Percentiles rank a stretch among this genome's conserved stretches.
Evolutionary conservation across 352 stramenopile genomes (phyloP).

Genomic region (Globisporangium mamillatum): DNA sequence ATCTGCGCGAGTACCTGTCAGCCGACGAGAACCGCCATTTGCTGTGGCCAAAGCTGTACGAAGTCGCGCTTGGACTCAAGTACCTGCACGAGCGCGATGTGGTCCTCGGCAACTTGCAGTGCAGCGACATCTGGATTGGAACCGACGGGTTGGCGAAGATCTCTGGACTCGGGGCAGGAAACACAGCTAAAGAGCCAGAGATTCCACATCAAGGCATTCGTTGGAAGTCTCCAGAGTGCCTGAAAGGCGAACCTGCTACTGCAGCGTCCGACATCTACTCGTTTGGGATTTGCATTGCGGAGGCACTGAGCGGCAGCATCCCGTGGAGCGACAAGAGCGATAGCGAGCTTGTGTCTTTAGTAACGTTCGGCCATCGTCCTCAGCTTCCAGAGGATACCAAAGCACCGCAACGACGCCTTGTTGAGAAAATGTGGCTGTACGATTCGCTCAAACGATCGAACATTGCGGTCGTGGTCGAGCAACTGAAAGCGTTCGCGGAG

Average conservation of each 20-base stretch:
- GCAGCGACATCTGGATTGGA: not conserved
- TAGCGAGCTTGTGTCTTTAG: not conserved
- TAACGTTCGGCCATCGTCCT: too few species aligned
- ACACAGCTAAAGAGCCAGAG: not conserved
- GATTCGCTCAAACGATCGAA: not conserved
- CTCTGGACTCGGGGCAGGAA: not conserved
- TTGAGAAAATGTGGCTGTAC: too few species aligned
- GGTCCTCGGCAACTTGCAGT: not conserved
- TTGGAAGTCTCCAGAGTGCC: not conserved
- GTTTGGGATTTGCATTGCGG: not conserved
- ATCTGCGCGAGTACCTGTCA: constrained; percentile 2
- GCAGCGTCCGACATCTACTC: not conserved
- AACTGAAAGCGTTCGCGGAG: not conserved
- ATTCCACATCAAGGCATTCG: too few species aligned
- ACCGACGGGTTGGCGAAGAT: not conserved
- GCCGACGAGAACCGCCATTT: not conserved
- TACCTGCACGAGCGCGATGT: constrained; percentile 22
- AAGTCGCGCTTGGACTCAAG: constrained; percentile 25
- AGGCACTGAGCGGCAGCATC: not conserved
- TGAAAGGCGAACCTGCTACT: not conserved
- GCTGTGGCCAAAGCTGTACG: constrained; percentile 8
- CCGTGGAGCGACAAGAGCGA: not conserved
- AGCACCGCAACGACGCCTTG: not conserved
- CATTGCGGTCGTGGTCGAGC: not conserved
- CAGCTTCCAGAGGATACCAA: not conserved